Percentiles rank a stretch among this genome's conserved stretches.
phyloP scores from a whole-genome alignment of 1,139 yeast genomes.

The Zygosaccharomyces sapae region DNA sequence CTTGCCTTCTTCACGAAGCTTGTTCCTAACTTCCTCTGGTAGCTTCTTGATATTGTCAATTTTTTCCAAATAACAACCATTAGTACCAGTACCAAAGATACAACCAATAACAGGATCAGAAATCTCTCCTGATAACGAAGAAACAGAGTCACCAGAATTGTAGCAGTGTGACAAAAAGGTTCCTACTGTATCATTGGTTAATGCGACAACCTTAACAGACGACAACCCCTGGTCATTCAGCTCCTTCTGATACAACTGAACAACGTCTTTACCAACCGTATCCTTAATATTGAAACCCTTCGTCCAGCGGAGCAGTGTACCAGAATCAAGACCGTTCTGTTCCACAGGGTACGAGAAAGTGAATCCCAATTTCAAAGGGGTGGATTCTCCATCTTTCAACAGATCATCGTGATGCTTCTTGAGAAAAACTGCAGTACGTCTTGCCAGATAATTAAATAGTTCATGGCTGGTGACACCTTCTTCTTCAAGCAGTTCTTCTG shows the following conservation, averaged over 20 bases:
- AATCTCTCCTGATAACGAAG: constrained; percentile 54
- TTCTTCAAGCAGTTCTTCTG: constrained; percentile 57
- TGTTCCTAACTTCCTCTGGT: constrained; percentile 40
- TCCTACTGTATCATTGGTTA: constrained; percentile 94
- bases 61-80: constrained; percentile 85
- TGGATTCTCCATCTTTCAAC: constrained; percentile 26
- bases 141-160: constrained; percentile 46
- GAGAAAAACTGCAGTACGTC: constrained; percentile 59
- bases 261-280: constrained; percentile 79
- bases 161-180: constrained; percentile 85
- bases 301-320: constrained; percentile 88
- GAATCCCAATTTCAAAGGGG: constrained; percentile 69
- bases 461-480: constrained; percentile 46
- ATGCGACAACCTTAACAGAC: constrained; percentile 73
- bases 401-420: constrained; percentile 53
- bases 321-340: constrained; percentile 73
- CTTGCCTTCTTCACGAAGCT: constrained; percentile 43
- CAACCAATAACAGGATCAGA: constrained; percentile 75
- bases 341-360: constrained; percentile 90
- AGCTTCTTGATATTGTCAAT: constrained; percentile 68
- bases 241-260: constrained; percentile 62
- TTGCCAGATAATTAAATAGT: constrained; percentile 70
- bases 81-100: constrained; percentile 94
- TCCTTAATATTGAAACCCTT: constrained; percentile 87
- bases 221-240: constrained; percentile 46